Evolutionary conservation across 2,329 filamentous ascomycete genomes (phyloP), one percentile per base, ranked within the genome.

Genomic region (Claviceps pusilla): DNA sequence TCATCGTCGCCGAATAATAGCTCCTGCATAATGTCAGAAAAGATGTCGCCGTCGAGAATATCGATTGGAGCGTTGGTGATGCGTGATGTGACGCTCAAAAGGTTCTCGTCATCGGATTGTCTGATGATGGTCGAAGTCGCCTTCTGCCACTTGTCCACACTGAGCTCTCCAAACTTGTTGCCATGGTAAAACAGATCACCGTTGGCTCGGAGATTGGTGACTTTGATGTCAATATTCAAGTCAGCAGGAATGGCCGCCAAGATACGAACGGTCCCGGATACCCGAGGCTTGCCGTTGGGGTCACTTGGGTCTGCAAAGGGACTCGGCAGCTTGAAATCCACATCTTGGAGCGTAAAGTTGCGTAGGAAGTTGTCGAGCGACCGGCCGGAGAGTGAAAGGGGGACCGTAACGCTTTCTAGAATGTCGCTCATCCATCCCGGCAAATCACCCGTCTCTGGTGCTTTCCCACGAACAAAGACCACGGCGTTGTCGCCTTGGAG

Each of bases 371-470:
- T 83, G 59, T 89, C 89, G 62, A 96, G 84, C 0, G 83, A 83
- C 56, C 83, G 81, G 5, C 89, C 89, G 0, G 89, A 87, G 58
- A 97, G 86, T 6, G 89, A 86, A 7, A 97, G 73, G 3, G 90
- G 89, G 0, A 97, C 76, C 0, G 84, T 90, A 52, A 97, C 79
- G 60, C 86, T 89, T 48, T 83, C 82, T 42, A 97, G 73, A 28
- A 98, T 76, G 52, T 90, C 82, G 14, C 79, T 78, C 50, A 96
- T 78, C 93, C 93, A 98, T 48, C 76, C 73, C 0, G 93, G 93
- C 0, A 89, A 87, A 39, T 82, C 75, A 1, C 78, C 73, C 19
- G 77, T 76, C 3, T 84, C 80, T 31, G 80, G 73, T 57, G 82
- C 78, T 54, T 86, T 86, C 31, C 91, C 93, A 51, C 86, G 85